Evolutionary conservation across 208 protist species (phyloP), one percentile per base, ranked within the genome.

Genomic region (Wallacemonas sp.): DNA sequence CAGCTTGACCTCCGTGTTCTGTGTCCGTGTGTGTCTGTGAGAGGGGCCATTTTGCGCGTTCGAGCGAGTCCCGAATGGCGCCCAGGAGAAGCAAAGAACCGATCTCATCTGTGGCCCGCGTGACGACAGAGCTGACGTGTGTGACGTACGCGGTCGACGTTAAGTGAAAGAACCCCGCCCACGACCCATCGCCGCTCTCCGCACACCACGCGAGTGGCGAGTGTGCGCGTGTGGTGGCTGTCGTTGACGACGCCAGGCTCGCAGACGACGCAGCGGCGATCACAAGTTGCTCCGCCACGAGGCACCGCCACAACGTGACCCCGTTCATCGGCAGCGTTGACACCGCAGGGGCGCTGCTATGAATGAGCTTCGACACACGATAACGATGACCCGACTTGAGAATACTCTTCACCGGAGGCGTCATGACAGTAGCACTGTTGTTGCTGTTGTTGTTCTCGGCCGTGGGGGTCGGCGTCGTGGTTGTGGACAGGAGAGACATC

Each of bases 301-400:
- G 39, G 44, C 67, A 80, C 2, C 75, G 73, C 79, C 79, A 84
- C 30, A 76, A 38, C 14, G 66, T 45, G 5, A 72, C 36, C 30
- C 49, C 70, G 33, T 62, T 44, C 41, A 80, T 81, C 0, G 79
- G 79, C 22, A 75, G 55, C 8, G 79, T 66, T 0, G 77, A 79
- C 17, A 42, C 15, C 9, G 77, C 59, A 0, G 77, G 72, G 0
- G 77, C 77, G 34, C 77, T 75, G 68, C 49, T 72, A 4, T 72
- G 72, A 21, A 83, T 54, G 1, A 83, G 68, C 27, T 67, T 67
- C 38, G 68, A 51, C 9, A 64, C 56, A 41, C 62, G 68, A 49
- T 78, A 83, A 30, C 77, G 77, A 21, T 58, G 49, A n/a, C 72
- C 77, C 1, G 77, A 75, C 68, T 83, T 83, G 47, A 83, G 77